Conservation (phyloP, 805 yeast species). For the Lachancea thermotolerans region DNA sequence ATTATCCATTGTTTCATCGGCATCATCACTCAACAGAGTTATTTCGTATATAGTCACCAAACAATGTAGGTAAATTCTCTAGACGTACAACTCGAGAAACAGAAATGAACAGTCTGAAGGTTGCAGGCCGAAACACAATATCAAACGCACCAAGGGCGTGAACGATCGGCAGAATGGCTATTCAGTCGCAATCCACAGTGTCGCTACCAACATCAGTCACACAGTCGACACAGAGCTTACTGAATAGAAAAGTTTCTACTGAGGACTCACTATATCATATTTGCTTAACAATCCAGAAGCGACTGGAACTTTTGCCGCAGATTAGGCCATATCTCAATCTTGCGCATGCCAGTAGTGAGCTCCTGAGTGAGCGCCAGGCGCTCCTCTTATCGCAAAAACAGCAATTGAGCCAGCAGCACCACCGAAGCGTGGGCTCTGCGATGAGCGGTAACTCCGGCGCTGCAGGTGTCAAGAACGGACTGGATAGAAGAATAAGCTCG, state of each 20-base stretch:
- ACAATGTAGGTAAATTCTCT: not conserved
- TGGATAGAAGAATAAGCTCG: slow-evolving; percentile 31
- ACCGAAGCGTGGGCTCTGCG: slow-evolving; percentile 17
- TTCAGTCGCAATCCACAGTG: slow-evolving; percentile 10
- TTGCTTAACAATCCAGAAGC: slow-evolving; percentile 47
- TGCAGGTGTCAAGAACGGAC: slow-evolving; percentile 12
- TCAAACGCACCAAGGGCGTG: not conserved
- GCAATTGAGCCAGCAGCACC: slow-evolving; percentile 24
- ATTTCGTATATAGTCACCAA: too few species aligned
- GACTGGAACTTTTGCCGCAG: slow-evolving; percentile 55
- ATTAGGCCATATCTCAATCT: slow-evolving; percentile 59
- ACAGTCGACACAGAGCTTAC: slow-evolving; percentile 34
- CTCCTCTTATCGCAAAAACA: slow-evolving; percentile 37
- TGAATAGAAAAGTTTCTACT: slow-evolving; percentile 58
- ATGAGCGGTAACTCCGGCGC: slow-evolving; percentile 14
- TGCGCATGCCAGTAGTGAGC: slow-evolving; percentile 62
- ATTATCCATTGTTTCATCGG: too few species aligned
- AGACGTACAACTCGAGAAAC: not conserved
- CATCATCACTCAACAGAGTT: too few species aligned
- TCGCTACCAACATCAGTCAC: slow-evolving; percentile 17
- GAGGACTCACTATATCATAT: slow-evolving; percentile 66
- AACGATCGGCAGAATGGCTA: slow-evolving; percentile 3
- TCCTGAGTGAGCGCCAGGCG: slow-evolving; percentile 67
- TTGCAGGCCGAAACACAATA: too few species aligned
- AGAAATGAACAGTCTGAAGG: not conserved